A percentile compares a stretch with the other conserved stretches of the same genome.
Conservation (phyloP, 169 alveolate species). For the Cyclospora cayetanensis region DNA sequence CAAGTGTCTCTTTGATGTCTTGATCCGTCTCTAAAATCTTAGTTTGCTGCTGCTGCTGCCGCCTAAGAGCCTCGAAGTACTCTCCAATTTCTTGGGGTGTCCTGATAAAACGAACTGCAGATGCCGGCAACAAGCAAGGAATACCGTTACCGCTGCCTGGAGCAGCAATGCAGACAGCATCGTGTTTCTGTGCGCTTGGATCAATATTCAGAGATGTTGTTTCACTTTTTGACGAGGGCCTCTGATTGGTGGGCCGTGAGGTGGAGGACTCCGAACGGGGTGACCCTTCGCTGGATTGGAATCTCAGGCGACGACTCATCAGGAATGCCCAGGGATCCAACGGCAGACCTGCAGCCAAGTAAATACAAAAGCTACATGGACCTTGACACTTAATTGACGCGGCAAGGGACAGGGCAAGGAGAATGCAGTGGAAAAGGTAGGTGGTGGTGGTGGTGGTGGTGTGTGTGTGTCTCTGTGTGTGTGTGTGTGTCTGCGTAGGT, state of each 20-base stretch:
- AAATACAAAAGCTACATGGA: too few relatives aligned
- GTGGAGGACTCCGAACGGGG: background rate
- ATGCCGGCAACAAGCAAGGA: background rate
- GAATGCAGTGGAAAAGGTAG: too few relatives aligned
- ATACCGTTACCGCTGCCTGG: background rate
- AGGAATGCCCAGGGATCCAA: background rate
- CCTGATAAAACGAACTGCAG: background rate
- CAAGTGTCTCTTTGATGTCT: background rate
- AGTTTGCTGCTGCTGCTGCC: constrained; percentile 31
- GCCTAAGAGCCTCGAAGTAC: background rate
- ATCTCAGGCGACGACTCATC: background rate
- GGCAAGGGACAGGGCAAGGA: too few relatives aligned
- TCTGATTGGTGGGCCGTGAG: too few relatives aligned
- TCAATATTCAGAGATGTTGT: too few relatives aligned
- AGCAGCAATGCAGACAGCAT: too few relatives aligned
- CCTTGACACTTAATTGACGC: too few relatives aligned
- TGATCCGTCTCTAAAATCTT: background rate
- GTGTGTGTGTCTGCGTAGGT: too few relatives aligned
- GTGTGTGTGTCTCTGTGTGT: too few relatives aligned
- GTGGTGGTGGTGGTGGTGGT: too few relatives aligned
- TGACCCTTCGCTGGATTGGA: background rate
- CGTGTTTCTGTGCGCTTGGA: too few relatives aligned
- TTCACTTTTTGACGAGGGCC: too few relatives aligned
- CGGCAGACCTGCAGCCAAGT: constrained; percentile 28
- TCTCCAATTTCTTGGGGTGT: background rate